Evolutionary conservation across 192 early-diverging fungal genomes (phyloP).

Genomic region (Coemansia asiatica): DNA sequence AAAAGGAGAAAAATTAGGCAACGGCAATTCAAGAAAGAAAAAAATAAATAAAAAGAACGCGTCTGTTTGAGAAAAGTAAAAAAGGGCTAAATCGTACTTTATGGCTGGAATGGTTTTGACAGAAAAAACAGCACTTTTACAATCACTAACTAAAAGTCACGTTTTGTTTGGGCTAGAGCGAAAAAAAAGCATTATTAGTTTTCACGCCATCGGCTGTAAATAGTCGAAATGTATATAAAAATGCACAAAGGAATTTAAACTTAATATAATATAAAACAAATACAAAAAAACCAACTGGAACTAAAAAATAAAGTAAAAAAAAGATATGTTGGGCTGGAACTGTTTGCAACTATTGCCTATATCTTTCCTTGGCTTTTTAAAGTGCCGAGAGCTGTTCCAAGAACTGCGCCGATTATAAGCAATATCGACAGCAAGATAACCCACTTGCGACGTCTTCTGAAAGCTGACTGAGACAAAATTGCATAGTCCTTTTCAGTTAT

Average conservation of each 20-base stretch:
- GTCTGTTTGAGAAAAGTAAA: background rate
- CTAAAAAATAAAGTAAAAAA: background rate
- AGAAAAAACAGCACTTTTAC: too few relatives aligned
- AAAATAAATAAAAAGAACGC: background rate
- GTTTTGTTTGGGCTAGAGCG: too few relatives aligned
- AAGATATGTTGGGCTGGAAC: background rate
- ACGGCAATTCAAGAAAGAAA: background rate
- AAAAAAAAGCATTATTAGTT: too few relatives aligned
- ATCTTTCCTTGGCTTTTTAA: conserved; percentile 17
- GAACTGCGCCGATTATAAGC: conserved; percentile 16
- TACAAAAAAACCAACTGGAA: background rate
- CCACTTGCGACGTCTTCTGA: conserved; percentile 19
- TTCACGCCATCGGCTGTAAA: too few relatives aligned
- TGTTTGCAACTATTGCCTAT: background rate
- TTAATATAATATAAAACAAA: background rate
- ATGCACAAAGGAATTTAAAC: too few relatives aligned
- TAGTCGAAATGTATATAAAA: too few relatives aligned
- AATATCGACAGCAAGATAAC: conserved; percentile 12
- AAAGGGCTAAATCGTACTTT: too few relatives aligned
- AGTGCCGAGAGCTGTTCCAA: conserved; percentile 12
- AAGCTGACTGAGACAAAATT: background rate
- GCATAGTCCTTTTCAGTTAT: conserved; percentile 13
- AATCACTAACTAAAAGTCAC: too few relatives aligned
- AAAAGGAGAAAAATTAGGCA: background rate
- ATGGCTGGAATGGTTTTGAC: too few relatives aligned